Conservation (phyloP, 2,329 filamentous ascomycete species). For the Metarhizium guizhouense region DNA sequence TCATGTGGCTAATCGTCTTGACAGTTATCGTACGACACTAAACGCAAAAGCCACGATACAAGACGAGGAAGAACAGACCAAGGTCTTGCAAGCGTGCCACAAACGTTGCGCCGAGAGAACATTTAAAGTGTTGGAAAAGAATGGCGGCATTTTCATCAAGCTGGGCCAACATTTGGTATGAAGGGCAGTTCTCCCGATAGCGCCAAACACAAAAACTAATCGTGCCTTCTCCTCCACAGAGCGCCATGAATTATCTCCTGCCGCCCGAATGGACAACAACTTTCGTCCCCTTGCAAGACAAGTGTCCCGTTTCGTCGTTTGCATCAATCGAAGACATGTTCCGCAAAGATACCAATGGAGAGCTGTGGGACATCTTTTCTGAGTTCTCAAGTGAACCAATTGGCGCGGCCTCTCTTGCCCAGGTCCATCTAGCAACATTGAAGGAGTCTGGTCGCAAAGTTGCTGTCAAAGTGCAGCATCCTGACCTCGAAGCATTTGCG, state of each 20-base stretch:
- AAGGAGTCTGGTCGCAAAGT: constrained; percentile 77
- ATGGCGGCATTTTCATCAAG: constrained; percentile 98
- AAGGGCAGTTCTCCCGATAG: neutral
- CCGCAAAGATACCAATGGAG: constrained; percentile 67
- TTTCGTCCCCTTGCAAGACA: constrained; percentile 92
- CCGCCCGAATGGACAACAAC: constrained; percentile 90
- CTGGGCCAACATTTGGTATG: constrained; percentile 80
- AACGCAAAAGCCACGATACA: constrained; percentile 56
- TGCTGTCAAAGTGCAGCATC: constrained; percentile 95
- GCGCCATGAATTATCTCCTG: constrained; percentile 90
- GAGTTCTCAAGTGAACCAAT: constrained; percentile 75
- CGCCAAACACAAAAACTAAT: neutral
- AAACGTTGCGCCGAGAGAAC: constrained; percentile 87
- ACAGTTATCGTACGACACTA: constrained; percentile 78
- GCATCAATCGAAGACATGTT: constrained; percentile 86
- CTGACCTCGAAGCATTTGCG: constrained; percentile 79
- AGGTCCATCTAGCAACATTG: constrained; percentile 83
- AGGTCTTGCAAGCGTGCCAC: constrained; percentile 73
- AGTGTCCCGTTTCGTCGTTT: constrained; percentile 85
- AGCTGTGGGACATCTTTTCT: constrained; percentile 75
- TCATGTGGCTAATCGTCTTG: neutral
- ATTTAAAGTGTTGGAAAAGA: constrained; percentile 79
- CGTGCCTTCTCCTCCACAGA: constrained; percentile 34
- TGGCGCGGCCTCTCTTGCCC: constrained; percentile 86
- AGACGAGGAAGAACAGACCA: constrained; percentile 55